phyloP scores from a whole-genome alignment of 768 basidiomycete genomes.

The Podaxis pistillaris region DNA sequence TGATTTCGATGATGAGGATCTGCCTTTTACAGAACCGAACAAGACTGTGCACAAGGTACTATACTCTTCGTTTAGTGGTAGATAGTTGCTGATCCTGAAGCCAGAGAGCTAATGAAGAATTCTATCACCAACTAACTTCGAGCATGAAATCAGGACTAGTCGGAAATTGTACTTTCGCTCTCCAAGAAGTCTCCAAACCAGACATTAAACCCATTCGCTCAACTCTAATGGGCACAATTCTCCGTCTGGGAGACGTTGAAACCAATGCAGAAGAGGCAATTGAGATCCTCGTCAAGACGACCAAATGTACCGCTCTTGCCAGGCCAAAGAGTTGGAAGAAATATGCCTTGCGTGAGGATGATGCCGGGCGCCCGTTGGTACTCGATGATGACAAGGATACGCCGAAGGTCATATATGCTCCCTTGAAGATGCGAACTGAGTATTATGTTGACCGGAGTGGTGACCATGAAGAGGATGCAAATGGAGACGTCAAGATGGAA shows the following conservation, averaged over 20 bases:
- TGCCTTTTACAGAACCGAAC: slow-evolving; percentile 59
- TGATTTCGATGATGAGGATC: slow-evolving; percentile 79
- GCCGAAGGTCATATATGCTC: slow-evolving; percentile 34
- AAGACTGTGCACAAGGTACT: slow-evolving; percentile 75
- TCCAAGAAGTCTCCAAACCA: slow-evolving; percentile 59
- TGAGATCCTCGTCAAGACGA: slow-evolving; percentile 68
- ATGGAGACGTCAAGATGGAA: slow-evolving; percentile 41
- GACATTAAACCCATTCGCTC: slow-evolving; percentile 72
- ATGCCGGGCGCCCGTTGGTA: slow-evolving; percentile 33
- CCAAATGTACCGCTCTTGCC: slow-evolving; percentile 75
- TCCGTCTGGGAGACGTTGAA: slow-evolving; percentile 79
- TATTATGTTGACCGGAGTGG: slow-evolving; percentile 53
- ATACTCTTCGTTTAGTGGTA: not conserved
- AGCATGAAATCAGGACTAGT: slow-evolving; percentile 49
- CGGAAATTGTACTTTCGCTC: slow-evolving; percentile 64
- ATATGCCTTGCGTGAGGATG: slow-evolving; percentile 44
- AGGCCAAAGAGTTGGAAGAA: slow-evolving; percentile 81
- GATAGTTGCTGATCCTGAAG: not conserved
- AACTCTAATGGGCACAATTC: slow-evolving; percentile 53
- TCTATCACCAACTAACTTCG: slow-evolving; percentile 51
- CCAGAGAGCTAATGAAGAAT: slow-evolving; percentile 70
- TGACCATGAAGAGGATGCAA: slow-evolving; percentile 36
- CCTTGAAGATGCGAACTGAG: slow-evolving; percentile 49
- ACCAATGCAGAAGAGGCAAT: slow-evolving; percentile 67
- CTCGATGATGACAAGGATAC: slow-evolving; percentile 34